phyloP scores from a whole-genome alignment of 202 grass and related monocot genomes.

The Digitaria exilis region DNA sequence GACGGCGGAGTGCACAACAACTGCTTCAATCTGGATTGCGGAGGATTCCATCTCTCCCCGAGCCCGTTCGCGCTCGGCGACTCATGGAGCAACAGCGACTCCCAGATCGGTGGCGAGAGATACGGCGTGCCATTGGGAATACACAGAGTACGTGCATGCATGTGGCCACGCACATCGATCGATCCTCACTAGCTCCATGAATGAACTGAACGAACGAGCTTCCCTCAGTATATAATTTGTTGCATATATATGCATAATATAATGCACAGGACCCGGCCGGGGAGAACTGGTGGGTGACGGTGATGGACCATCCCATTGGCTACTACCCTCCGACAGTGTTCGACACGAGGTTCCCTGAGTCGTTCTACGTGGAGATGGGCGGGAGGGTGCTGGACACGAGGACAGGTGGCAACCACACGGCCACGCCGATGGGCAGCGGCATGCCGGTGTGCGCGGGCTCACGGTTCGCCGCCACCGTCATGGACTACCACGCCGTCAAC shows the following conservation, averaged over 20 bases:
- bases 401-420: slow-evolving; percentile 19
- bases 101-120: background rate
- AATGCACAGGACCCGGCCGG: no score
- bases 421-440: slow-evolving; percentile 48
- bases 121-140: background rate
- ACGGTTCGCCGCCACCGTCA: slow-evolving; percentile 11
- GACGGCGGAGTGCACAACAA: background rate
- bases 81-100: background rate
- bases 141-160: background rate
- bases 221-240: no score
- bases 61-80: background rate
- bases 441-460: slow-evolving; percentile 38
- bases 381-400: slow-evolving; percentile 31
- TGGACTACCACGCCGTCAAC: background rate
- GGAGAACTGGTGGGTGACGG: slow-evolving; percentile 5
- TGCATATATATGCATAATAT: no score
- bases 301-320: slow-evolving; percentile 3
- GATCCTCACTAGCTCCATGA: no score
- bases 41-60: background rate
- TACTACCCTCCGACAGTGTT: background rate
- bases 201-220: no score
- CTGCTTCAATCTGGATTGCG: background rate
- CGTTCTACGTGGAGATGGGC: slow-evolving; percentile 26
- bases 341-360: slow-evolving; percentile 6
- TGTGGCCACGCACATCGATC: no score